These are phyloP conservation scores for Sambucus nigra DNA, from an alignment of 129 eudicot genomes.

Conservation along the genomic window DNA sequence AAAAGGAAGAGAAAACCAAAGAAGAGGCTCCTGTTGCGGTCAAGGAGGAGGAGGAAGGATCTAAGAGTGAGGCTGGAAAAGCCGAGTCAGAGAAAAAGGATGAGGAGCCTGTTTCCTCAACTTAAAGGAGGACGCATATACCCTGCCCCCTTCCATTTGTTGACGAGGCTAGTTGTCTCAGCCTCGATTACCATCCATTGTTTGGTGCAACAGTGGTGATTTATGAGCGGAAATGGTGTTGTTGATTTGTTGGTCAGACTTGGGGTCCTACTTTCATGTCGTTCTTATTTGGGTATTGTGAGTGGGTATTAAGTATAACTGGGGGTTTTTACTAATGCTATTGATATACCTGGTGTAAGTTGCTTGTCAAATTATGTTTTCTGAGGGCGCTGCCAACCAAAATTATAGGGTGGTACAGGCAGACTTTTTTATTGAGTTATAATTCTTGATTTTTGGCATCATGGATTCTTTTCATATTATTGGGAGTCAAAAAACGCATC, in stretches of 20 bases:
- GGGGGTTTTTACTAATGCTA: neutral
- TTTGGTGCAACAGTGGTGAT: slow-evolving; percentile 8
- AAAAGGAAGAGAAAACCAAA: slow-evolving; percentile 22
- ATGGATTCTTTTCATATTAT: too few relatives aligned
- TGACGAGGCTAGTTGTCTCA: slow-evolving; percentile 6
- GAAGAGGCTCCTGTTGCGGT: slow-evolving; percentile 16
- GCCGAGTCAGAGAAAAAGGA: slow-evolving; percentile 33
- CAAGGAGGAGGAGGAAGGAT: slow-evolving; percentile 14
- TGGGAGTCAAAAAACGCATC: too few relatives aligned
- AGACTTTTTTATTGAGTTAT: slow-evolving; percentile 4
- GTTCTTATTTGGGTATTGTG: slow-evolving; percentile 7
- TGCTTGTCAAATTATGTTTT: slow-evolving; percentile 8
- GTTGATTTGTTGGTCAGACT: slow-evolving; percentile 15
- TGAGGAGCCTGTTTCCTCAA: slow-evolving; percentile 19
- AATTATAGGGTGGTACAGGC: neutral
- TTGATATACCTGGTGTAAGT: slow-evolving; percentile 7
- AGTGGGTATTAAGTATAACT: slow-evolving; percentile 10
- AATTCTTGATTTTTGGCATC: neutral
- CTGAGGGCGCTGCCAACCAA: slow-evolving; percentile 1
- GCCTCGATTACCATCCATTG: slow-evolving; percentile 12
- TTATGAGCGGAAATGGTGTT: slow-evolving; percentile 13
- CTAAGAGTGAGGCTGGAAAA: slow-evolving; percentile 20
- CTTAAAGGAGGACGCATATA: neutral
- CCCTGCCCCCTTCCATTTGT: neutral
- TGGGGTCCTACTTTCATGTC: slow-evolving; percentile 10